These are phyloP conservation scores for Endotrypanum monterogeii DNA, from an alignment of 208 protist species.

Conservation along the genomic window DNA sequence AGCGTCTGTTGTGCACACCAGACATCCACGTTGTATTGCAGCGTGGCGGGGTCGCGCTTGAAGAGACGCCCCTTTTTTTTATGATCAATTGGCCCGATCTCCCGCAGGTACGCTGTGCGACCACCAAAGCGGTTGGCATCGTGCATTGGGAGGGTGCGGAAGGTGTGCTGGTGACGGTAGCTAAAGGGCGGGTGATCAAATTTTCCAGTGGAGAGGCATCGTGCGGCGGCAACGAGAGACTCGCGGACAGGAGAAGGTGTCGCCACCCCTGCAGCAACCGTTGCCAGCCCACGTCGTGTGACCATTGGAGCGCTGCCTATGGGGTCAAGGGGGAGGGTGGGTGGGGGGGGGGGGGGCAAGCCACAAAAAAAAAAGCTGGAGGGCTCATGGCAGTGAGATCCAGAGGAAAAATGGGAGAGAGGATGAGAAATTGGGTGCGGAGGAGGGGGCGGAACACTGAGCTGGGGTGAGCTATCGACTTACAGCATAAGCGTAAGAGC, in stretches of 20 bases:
- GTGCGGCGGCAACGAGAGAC: not conserved
- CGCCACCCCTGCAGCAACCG: not conserved
- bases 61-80: conserved; percentile 76
- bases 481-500: too few species aligned
- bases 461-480: not conserved
- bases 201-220: conserved; percentile 49
- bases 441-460: not conserved
- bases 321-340: not conserved
- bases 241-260: not conserved
- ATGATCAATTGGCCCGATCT: conserved; percentile 81
- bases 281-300: not conserved
- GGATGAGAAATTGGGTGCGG: not conserved
- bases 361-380: too few species aligned
- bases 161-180: conserved; percentile 77
- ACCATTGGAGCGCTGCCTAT: not conserved
- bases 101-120: conserved; percentile 78
- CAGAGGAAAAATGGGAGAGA: not conserved
- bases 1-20: conserved; percentile 89
- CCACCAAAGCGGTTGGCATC: conserved; percentile 88
- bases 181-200: conserved; percentile 79
- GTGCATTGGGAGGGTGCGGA: conserved; percentile 85
- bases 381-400: not conserved
- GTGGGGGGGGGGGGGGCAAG: not conserved
- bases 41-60: conserved; percentile 73
- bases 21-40: conserved; percentile 90